Base-by-base conservation (phyloP, 2,329 filamentous ascomycete genomes). In the Periglandula ipomoeae region DNA sequence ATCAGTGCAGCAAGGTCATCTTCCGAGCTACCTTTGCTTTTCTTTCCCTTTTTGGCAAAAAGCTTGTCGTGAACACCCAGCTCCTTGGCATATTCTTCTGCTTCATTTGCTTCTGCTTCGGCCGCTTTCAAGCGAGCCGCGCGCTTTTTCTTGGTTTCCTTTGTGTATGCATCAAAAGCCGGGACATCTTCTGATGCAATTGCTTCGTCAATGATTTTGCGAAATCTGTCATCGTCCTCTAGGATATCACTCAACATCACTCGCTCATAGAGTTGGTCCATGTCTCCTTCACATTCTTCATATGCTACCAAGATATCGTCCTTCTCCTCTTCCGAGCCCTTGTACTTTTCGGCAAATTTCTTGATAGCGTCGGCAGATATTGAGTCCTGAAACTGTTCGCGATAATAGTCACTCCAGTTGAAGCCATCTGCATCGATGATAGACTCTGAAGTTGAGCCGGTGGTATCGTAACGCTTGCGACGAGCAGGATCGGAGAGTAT, bases 341-440 rank as follows among this genome's bases (percentile, higher is more conserved):
- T 89, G 73, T 97, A 98, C 55, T 84, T 75, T 26, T 74, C 70
- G 51, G 86, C 79, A 59, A 97, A 87, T 48, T 82, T 78, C 48
- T 84, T 76, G 56, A 98, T 91, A 4, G 81, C 79, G 52, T 87
- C 82, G 3, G 75, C 70, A 17, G 81, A 89, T 45, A 98, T 75
- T 23, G 88, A 76, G 49, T 90, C 84, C 44, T 79, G 79, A 65
- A 84, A 95, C 59, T 95, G 89, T 55, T 85, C 82, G 48, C 83
- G 81, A 73, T 94, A 98, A 72, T 89, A 98, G 43, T 87, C 84
- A 47, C 79, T 75, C 93, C 93, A 98, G 72, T 88, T 80, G 70
- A 97, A 98, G 47, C 84, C 86, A 51, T 87, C 83, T 4, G 79
- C 77, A 62, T 89, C 85, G 27, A 84, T 77, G 20, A 95, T 79